Percentiles rank a stretch among this genome's conserved stretches.
phyloP scores from a whole-genome alignment of 345 rosid genomes.

The Geranium rotundifolium region DNA sequence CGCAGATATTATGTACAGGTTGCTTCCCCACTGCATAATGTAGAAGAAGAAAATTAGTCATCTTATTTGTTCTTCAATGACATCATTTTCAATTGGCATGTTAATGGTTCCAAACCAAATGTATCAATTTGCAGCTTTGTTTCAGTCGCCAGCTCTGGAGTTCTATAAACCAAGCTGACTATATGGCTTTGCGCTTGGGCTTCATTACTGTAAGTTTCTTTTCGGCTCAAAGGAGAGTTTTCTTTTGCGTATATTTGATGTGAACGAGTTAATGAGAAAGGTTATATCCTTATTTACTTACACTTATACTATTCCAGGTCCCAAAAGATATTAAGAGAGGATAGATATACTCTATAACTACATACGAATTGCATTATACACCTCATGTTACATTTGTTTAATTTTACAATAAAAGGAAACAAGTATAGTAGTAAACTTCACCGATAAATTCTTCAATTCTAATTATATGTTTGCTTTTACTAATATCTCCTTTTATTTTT shows the following conservation, averaged over 20 bases:
- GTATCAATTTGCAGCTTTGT: conserved; percentile 35
- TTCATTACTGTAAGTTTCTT: conserved; percentile 43
- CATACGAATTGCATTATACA: not conserved
- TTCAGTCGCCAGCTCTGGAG: conserved; percentile 76
- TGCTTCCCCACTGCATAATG: not conserved
- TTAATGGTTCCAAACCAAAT: not conserved
- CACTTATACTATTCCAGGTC: no score
- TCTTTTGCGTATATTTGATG: no score
- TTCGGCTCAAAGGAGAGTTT: not conserved
- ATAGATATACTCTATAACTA: not conserved
- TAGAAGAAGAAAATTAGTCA: not conserved
- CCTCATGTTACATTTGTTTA: not conserved
- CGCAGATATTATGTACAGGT: not conserved
- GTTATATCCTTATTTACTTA: not conserved
- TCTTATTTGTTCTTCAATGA: not conserved
- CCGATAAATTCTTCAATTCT: no score
- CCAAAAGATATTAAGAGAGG: not conserved
- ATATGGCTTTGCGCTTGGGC: conserved; percentile 56
- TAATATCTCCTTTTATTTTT: not conserved
- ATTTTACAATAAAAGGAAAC: not conserved
- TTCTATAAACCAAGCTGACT: conserved; percentile 47
- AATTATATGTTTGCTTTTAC: not conserved
- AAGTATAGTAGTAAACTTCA: not conserved
- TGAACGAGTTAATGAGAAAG: not conserved
- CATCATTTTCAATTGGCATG: not conserved